phyloP scores from a whole-genome alignment of 1,284 basidiomycete species.

The Puccinia novopanici region DNA sequence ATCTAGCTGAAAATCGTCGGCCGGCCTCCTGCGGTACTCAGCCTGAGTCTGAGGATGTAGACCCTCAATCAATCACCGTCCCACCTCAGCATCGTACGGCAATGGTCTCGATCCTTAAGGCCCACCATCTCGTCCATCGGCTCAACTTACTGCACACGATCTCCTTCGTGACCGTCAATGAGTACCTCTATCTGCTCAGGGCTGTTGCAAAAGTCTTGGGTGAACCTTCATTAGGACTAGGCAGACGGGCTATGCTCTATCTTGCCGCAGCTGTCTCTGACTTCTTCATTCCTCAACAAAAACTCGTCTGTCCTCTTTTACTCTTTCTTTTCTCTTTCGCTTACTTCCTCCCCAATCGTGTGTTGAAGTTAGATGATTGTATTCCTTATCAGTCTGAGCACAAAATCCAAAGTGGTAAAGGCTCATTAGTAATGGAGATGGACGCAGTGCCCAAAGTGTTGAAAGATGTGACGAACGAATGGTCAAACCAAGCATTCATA shows the following conservation, averaged over 20 bases:
- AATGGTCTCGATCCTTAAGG: conserved; percentile 72
- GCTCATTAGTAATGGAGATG: conserved; percentile 88
- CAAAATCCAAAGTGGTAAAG: conserved; percentile 88
- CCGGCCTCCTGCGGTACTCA: not conserved
- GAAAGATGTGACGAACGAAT: conserved; percentile 86
- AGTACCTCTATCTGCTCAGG: conserved; percentile 89
- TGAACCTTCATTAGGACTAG: conserved; percentile 60
- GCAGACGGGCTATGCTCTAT: conserved; percentile 83
- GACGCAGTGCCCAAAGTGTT: conserved; percentile 97
- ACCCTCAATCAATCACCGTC: conserved; percentile 60
- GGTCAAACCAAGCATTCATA: conserved; percentile 86
- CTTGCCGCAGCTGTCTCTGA: conserved; percentile 96
- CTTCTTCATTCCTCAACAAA: conserved; percentile 89
- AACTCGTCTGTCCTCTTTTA: conserved; percentile 68
- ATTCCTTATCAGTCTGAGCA: conserved; percentile 74
- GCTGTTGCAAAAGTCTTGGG: conserved; percentile 68
- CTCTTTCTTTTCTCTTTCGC: not conserved
- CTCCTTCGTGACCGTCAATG: conserved; percentile 90
- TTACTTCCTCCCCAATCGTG: not conserved
- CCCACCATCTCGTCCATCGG: conserved; percentile 78
- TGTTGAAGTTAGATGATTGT: conserved; percentile 6
- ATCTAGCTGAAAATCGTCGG: not conserved
- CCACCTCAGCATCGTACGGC: conserved; percentile 63
- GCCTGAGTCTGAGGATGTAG: not conserved
- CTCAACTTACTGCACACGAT: conserved; percentile 77